Evolutionary conservation across 306 rosid species (phyloP).

Genomic region (Pterocarpus macrocarpus): DNA sequence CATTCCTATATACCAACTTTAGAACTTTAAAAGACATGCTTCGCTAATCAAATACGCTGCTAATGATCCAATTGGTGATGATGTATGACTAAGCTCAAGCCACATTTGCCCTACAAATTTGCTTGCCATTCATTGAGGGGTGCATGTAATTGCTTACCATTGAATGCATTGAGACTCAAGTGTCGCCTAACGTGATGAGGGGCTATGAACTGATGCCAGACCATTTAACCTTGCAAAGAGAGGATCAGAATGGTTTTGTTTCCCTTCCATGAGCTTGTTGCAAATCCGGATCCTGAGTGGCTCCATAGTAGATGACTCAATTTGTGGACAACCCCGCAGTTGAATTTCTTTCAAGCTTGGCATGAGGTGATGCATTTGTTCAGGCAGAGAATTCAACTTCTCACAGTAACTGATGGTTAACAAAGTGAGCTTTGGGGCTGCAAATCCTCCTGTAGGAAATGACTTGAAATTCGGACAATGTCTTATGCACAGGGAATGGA

Average conservation of each 20-base stretch:
- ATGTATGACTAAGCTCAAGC: not conserved
- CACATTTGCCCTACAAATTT: constrained; percentile 2
- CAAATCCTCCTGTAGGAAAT: constrained; percentile 50
- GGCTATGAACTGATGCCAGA: constrained; percentile 38
- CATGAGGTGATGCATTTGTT: constrained; percentile 46
- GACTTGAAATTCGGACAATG: constrained; percentile 47
- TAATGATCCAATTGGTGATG: not conserved
- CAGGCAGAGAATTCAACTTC: constrained; percentile 54
- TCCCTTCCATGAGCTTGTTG: constrained; percentile 49
- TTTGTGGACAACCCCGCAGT: constrained; percentile 48
- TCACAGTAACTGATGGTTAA: constrained; percentile 41
- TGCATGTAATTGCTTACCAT: constrained; percentile 30
- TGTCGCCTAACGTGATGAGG: constrained; percentile 45
- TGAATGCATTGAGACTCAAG: not conserved
- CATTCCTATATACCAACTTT: no score
- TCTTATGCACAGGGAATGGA: constrained; percentile 40
- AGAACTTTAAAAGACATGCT: no score
- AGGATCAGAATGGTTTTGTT: constrained; percentile 56
- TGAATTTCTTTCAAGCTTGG: constrained; percentile 47
- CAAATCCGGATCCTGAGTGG: constrained; percentile 48
- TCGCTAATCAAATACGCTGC: no score
- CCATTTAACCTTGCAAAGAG: constrained; percentile 47
- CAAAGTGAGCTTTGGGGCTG: constrained; percentile 45
- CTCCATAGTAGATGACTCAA: constrained; percentile 43
- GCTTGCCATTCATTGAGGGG: not conserved